Evolutionary conservation across 805 yeast genomes (phyloP), one percentile per base, ranked within the genome.

Genomic region (Wickerhamomyces kurtzmanii): DNA sequence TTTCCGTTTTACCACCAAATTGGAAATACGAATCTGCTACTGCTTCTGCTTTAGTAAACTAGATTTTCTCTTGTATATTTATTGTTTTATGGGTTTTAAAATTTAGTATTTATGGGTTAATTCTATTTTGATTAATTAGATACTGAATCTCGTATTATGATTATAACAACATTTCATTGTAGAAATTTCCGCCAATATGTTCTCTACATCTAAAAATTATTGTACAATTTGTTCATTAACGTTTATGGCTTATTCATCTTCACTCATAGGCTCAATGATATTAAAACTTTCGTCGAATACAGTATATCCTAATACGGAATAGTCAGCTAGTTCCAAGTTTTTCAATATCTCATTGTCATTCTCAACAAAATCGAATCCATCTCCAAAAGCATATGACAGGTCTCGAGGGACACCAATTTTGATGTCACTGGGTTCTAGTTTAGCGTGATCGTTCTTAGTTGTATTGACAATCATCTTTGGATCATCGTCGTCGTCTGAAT

Each of bases 21-120:
- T 91, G 99, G 99, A 91, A 91, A 76, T 91, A 83, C 94, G 99
- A 91, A 77, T 89, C 98, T 53, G 95, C 98, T 63, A 91, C 98
- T 62, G 99, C 99, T 62, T 91, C 98, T 58, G 94, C 99, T 68
- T 79, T 91, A 70, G 99, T 91, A 61, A 89, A 89, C 83, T 91
- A 86, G 70, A 60, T 57, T 55, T 43, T 38, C 34, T 43, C 33
- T 32, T 32, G 31, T 36, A 28, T 36, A 21, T 31, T 22, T 20
- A 28, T 29, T 34, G 28, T 29, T 28, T 33, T 29, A 28, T 24
- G 37, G 39, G 43, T 43, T 33, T 34, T 38, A 31, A 38, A 24
- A 25, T 24, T 28, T 32, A 26, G 20, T 35, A 33, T 33, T 18
- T 23, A 24, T 22, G 29, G 26, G 36, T 24, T 30, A 28, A 24